Conservation (phyloP, 2,329 filamentous ascomycete genomes). For the Plenodomus lindquistii region DNA sequence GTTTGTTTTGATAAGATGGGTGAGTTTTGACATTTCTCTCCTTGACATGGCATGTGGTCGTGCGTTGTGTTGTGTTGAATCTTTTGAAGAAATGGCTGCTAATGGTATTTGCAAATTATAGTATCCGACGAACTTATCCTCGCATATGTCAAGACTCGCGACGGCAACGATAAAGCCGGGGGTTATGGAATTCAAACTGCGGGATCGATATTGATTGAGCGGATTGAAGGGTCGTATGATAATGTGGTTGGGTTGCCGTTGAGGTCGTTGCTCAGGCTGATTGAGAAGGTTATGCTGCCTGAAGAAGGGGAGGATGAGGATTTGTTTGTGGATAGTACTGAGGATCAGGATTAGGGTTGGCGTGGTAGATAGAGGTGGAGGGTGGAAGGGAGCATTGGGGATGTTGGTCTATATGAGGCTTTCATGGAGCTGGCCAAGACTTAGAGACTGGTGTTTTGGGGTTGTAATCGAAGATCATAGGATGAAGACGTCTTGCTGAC, state of each 20-base stretch:
- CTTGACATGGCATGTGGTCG: rapidly evolving
- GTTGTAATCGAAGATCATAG: no score
- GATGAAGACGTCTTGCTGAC: no score
- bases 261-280: slow-evolving; percentile 74
- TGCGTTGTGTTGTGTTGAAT: no score
- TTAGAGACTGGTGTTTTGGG: no score
- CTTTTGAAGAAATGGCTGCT: no score
- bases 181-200: slow-evolving; percentile 93
- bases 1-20: slow-evolving; percentile 78
- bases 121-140: slow-evolving; percentile 82
- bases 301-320: slow-evolving; percentile 52
- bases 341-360: slow-evolving; percentile 11
- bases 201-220: slow-evolving; percentile 83
- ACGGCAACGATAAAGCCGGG: slow-evolving; percentile 94
- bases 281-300: slow-evolving; percentile 83
- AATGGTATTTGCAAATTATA: slow-evolving; percentile 22
- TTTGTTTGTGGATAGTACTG: slow-evolving; percentile 27
- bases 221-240: slow-evolving; percentile 86
- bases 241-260: slow-evolving; percentile 93
- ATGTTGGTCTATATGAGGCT: no score
- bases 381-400: not conserved
- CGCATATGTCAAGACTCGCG: slow-evolving; percentile 78
- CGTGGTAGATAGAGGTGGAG: not conserved
- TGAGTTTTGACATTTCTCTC: slow-evolving; percentile 19
- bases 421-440: no score